These are phyloP conservation scores for Crucibulum parvulum DNA, from an alignment of 1,284 basidiomycete species.

Conservation along the genomic window DNA sequence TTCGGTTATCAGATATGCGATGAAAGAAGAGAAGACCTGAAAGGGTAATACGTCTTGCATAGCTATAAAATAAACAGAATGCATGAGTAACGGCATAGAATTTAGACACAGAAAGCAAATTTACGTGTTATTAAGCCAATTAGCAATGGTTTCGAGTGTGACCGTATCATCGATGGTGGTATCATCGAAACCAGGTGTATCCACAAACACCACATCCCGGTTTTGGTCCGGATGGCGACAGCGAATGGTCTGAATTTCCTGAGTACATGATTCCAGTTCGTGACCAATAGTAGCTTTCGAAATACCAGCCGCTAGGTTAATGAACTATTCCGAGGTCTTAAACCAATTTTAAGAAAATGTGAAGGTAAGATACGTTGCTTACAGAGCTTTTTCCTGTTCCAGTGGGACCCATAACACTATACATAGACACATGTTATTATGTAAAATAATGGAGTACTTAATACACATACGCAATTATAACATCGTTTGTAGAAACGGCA, in stretches of 20 bases:
- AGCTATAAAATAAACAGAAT: not conserved
- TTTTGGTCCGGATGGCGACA: not conserved
- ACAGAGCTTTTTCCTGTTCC: slow-evolving; percentile 30
- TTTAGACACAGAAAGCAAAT: not conserved
- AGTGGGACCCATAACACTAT: slow-evolving; percentile 25
- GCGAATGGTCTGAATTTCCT: slow-evolving; percentile 15
- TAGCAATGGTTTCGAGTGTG: slow-evolving; percentile 15
- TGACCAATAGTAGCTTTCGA: slow-evolving; percentile 16
- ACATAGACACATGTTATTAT: not conserved
- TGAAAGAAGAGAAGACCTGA: slow-evolving; percentile 22
- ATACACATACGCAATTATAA: slow-evolving; percentile 1
- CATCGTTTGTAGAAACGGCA: not conserved
- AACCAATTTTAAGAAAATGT: not conserved
- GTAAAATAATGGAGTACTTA: not conserved
- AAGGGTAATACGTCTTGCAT: slow-evolving; percentile 6
- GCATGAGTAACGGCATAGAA: not conserved
- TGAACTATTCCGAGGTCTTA: slow-evolving; percentile 13
- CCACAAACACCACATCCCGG: slow-evolving; percentile 12
- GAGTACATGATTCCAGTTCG: slow-evolving; percentile 23
- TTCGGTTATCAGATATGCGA: slow-evolving; percentile 20
- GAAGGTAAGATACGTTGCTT: not conserved
- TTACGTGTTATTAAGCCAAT: slow-evolving; percentile 15
- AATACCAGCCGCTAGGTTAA: slow-evolving; percentile 17
- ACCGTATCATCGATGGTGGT: slow-evolving; percentile 8
- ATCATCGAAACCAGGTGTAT: slow-evolving; percentile 24